phyloP scores from a whole-genome alignment of 2,329 filamentous ascomycete genomes.

The Graphium sp. region DNA sequence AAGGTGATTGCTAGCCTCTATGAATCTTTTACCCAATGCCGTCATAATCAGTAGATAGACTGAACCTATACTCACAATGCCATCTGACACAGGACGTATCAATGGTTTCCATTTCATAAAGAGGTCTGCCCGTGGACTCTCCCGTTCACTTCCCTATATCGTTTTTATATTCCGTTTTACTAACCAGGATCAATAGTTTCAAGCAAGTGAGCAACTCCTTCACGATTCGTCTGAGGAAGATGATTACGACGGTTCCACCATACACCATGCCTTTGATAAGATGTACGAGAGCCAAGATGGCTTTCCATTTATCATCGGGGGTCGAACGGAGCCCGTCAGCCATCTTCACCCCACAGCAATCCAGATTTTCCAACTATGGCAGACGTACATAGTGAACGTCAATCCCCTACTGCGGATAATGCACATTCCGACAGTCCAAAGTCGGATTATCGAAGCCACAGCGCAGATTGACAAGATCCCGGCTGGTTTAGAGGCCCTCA shows the following conservation, averaged over 20 bases:
- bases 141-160: background rate
- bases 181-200: conserved; percentile 20
- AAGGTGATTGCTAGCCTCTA: conserved; percentile 12
- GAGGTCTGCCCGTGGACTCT: no score
- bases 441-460: conserved; percentile 45
- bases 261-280: conserved; percentile 40
- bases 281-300: conserved; percentile 39
- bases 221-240: conserved; percentile 41
- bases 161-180: conserved; percentile 1
- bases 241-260: conserved; percentile 31
- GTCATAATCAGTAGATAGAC: no score
- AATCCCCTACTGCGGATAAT: conserved; percentile 53
- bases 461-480: conserved; percentile 34
- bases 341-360: conserved; percentile 34
- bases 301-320: conserved; percentile 39
- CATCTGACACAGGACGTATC: conserved; percentile 6
- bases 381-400: conserved; percentile 52
- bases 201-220: conserved; percentile 27
- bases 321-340: conserved; percentile 22
- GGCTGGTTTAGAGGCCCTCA: conserved; percentile 44
- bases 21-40: no score
- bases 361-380: conserved; percentile 50
- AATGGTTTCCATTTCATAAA: conserved; percentile 34
- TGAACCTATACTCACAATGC: no score
- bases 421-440: conserved; percentile 48